These are phyloP conservation scores for Globisporangium carolinianum DNA, from an alignment of 352 stramenopile species.

Conservation along the genomic window DNA sequence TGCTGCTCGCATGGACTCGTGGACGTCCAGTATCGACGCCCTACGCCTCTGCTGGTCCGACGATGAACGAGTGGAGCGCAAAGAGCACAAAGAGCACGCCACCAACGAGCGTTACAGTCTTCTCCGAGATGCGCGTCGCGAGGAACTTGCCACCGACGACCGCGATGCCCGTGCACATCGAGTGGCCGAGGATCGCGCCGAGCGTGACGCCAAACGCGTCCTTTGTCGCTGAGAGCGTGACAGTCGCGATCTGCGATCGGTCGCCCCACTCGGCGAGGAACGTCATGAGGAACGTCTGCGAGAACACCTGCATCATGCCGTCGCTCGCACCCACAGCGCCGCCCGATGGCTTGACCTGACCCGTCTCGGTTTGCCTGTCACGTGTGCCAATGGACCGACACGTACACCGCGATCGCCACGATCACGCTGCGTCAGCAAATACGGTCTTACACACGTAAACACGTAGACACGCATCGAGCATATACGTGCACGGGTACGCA, in stretches of 20 bases:
- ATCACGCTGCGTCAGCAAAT: too few relatives aligned
- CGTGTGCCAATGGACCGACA: background rate
- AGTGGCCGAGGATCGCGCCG: conserved; percentile 95
- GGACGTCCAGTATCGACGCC: too few relatives aligned
- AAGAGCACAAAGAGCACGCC: conserved; percentile 97
- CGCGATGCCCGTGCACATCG: conserved; percentile 96
- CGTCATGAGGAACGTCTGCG: conserved; percentile 95
- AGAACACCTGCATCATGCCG: conserved; percentile 85
- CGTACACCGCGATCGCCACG: too few relatives aligned
- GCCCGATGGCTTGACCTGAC: conserved; percentile 13
- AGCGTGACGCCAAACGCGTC: conserved; percentile 93
- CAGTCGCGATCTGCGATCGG: conserved; percentile 97
- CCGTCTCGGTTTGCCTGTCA: conserved; percentile 22
- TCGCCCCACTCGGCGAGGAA: conserved; percentile 99
- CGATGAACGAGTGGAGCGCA: conserved; percentile 93
- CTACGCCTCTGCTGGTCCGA: conserved; percentile 47
- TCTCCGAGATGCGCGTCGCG: conserved; percentile 96
- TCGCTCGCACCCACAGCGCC: conserved; percentile 16
- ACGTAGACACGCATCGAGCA: background rate
- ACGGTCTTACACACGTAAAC: too few relatives aligned
- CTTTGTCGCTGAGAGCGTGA: conserved; percentile 96
- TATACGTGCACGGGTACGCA: conserved; percentile 15
- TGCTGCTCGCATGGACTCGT: too few relatives aligned
- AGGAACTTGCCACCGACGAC: conserved; percentile 97
- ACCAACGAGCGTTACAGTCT: conserved; percentile 94